Conservation (phyloP, 2,329 filamentous ascomycete genomes). For the Diaporthe sp. region DNA sequence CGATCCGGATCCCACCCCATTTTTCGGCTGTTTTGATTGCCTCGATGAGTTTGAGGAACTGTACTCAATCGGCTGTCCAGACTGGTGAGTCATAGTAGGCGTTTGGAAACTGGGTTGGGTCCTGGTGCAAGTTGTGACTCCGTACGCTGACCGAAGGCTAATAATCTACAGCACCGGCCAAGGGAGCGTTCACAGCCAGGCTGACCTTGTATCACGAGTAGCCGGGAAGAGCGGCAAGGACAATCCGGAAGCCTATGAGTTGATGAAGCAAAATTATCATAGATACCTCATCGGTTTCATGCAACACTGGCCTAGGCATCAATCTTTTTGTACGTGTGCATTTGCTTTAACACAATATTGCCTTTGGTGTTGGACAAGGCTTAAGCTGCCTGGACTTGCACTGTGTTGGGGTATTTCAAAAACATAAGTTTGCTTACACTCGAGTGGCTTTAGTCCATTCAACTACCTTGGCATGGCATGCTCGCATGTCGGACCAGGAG, state of each 20-base stretch:
- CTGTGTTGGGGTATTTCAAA: not conserved
- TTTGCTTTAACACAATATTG: not conserved
- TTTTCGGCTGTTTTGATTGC: conserved; percentile 4
- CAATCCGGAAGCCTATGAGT: not conserved
- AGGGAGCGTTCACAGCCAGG: not conserved
- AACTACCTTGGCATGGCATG: too few species aligned
- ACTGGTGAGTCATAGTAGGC: not conserved
- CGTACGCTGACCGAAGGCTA: not conserved
- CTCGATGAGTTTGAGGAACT: conserved; percentile 3
- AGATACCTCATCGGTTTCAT: not conserved
- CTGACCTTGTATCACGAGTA: not conserved
- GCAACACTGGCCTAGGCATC: not conserved
- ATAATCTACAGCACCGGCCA: not conserved
- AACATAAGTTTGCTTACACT: not conserved
- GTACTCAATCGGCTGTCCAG: not conserved
- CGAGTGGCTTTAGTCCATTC: not conserved
- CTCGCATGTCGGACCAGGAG: too few species aligned
- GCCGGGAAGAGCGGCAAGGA: not conserved
- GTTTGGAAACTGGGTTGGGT: not conserved
- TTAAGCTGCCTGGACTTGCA: not conserved
- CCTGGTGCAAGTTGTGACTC: too few species aligned
- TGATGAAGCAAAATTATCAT: not conserved
- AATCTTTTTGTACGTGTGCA: not conserved
- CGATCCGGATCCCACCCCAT: not conserved
- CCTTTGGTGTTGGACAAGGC: not conserved